phyloP scores from a whole-genome alignment of 768 basidiomycete genomes.

The Tylopilus subfusipes region DNA sequence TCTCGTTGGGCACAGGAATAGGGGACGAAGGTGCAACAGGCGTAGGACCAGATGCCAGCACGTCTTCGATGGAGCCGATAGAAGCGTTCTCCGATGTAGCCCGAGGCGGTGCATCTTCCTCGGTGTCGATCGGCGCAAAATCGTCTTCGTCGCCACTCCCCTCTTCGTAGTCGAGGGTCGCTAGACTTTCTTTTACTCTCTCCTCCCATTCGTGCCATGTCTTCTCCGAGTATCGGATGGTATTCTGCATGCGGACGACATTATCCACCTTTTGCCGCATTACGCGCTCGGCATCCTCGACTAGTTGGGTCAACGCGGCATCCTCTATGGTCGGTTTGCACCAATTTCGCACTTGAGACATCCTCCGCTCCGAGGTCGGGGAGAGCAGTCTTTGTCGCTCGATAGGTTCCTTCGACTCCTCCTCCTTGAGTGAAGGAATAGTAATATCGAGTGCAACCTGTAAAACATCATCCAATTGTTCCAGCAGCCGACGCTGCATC shows the following conservation, averaged over 20 bases:
- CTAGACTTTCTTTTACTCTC: slow-evolving; percentile 68
- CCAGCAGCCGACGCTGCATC: slow-evolving; percentile 74
- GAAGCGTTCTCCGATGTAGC: slow-evolving; percentile 16
- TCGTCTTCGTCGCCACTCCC: slow-evolving; percentile 45
- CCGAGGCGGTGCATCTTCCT: slow-evolving; percentile 12
- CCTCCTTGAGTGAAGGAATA: slow-evolving; percentile 86
- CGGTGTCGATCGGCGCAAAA: slow-evolving; percentile 32
- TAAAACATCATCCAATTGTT: slow-evolving; percentile 84
- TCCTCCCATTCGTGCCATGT: slow-evolving; percentile 97
- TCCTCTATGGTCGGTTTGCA: slow-evolving; percentile 83
- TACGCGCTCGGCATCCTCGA: slow-evolving; percentile 83
- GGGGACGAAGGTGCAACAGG: slow-evolving; percentile 61
- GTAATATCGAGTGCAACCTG: slow-evolving; percentile 77
- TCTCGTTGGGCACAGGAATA: slow-evolving; percentile 21
- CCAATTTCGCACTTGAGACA: slow-evolving; percentile 83
- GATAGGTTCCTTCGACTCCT: slow-evolving; percentile 86
- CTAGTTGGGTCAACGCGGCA: slow-evolving; percentile 73
- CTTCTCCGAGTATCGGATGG: slow-evolving; percentile 94
- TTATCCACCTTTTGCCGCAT: slow-evolving; percentile 94
- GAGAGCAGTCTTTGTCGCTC: slow-evolving; percentile 90
- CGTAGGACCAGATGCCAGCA: slow-evolving; percentile 57
- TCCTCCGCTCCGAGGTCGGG: slow-evolving; percentile 83
- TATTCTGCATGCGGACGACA: slow-evolving; percentile 94
- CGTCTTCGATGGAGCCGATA: slow-evolving; percentile 22
- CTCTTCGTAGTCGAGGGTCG: slow-evolving; percentile 54